Evolutionary conservation across 192 early-diverging fungal genomes (phyloP).

Genomic region (Paraglomus occultum): DNA sequence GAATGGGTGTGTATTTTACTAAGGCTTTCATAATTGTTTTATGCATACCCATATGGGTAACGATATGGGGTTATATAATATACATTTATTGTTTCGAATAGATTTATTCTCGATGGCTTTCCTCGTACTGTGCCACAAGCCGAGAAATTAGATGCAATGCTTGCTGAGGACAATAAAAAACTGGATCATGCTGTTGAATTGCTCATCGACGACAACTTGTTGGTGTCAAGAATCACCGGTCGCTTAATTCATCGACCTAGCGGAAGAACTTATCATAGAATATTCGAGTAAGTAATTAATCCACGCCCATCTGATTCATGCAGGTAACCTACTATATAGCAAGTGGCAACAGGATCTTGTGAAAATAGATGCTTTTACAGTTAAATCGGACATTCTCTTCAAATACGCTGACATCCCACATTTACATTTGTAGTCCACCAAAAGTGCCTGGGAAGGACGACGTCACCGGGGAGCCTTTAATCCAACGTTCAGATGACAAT

Average conservation of each 20-base stretch:
- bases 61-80: background rate
- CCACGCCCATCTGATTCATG: background rate
- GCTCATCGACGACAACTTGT: constrained; percentile 86
- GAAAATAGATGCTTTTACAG: background rate
- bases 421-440: constrained; percentile 63
- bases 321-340: no score
- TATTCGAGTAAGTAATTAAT: constrained; percentile 63
- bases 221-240: constrained; percentile 96
- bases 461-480: constrained; percentile 94
- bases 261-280: constrained; percentile 95
- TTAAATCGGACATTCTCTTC: background rate
- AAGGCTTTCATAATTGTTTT: background rate
- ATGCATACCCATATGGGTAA: background rate
- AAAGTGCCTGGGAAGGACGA: constrained; percentile 91
- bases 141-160: constrained; percentile 97
- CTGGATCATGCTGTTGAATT: constrained; percentile 93
- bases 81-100: constrained; percentile 27
- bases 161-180: constrained; percentile 68
- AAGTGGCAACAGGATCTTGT: no score
- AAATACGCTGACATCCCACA: background rate
- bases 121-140: constrained; percentile 98
- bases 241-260: constrained; percentile 91
- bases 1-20: constrained; percentile 63
- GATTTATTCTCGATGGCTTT: constrained; percentile 99
- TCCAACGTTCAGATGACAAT: constrained; percentile 98